Base-by-base conservation (phyloP, 352 stramenopile genomes). In the Pythium chondricola region DNA sequence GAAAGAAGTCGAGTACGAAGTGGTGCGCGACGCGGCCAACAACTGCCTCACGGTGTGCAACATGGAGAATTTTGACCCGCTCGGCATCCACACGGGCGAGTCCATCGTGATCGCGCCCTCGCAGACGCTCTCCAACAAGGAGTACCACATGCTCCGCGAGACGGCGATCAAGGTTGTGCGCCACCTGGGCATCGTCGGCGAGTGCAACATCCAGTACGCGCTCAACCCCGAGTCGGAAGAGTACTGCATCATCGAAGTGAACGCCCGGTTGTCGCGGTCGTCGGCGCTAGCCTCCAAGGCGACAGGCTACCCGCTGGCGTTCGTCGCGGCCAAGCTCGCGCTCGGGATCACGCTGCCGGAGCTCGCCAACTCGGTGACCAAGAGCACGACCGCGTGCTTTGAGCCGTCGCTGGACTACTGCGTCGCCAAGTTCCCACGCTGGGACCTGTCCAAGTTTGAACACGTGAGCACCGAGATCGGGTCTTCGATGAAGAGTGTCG, bases 1-100 rank as follows among this genome's bases (percentile, higher is more conserved):
- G 95, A 98, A 99, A 67, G 95, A 99, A 74, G 74, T 98, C 37
- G 90, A 98, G 69, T 98, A 98, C 67, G 92, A 98, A 67, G 90
- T 98, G 32, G 92, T 97, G 11, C 75, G 90, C 33, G 90, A 98
- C 64, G 69, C 71, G 57, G 85, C 84, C 47, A 83, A 98, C 77
- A 98, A 98, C 69, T 97, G 90, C 59, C 92, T 97, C 56, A 97
- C 92, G 35, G 92, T 98, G 20, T 97, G 92, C 69, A 98, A 97
- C 79, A 98, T 97, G 90, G 92, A 97, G 44, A 96, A 97, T 70
- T 97, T 97, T 62, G 89, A 97, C 67, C 89, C 89, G 21, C 75
- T 97, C 26, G 89, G 89, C 39, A 94, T 97, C 50, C 89, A 97
- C 65, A 97, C 86, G 22, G 87, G 87, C 52, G 92, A 98, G 61